Percentiles rank a stretch among this genome's conserved stretches.
Conservation (phyloP, 768 basidiomycete genomes). For the Naganishia kalamii region DNA sequence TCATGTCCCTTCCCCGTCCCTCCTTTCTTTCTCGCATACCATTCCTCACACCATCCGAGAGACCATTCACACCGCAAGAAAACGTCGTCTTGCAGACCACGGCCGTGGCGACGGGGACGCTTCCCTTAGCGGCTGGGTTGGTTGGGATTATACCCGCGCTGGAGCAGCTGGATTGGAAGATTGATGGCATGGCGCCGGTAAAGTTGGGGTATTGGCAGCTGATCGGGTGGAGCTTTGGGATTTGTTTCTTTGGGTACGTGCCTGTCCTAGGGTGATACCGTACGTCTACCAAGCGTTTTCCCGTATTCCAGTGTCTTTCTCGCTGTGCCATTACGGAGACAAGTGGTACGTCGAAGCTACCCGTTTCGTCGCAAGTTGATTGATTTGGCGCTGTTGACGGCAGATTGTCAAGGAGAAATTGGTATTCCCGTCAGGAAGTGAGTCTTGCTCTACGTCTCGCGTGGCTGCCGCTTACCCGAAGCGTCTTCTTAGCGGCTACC, state of each 20-base stretch:
- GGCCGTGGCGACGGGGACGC: constrained; percentile 80
- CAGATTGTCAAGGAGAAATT: constrained; percentile 92
- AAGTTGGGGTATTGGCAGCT: constrained; percentile 66
- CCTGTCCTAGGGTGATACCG: background rate
- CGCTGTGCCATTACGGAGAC: constrained; percentile 86
- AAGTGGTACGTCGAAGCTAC: constrained; percentile 61
- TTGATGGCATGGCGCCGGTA: constrained; percentile 72
- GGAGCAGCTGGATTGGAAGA: constrained; percentile 62
- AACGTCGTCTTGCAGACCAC: constrained; percentile 92
- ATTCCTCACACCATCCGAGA: constrained; percentile 49
- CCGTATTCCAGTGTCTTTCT: constrained; percentile 67
- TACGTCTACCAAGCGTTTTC: constrained; percentile 16
- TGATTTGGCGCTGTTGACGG: constrained; percentile 11
- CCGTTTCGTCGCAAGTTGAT: background rate
- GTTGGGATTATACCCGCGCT: constrained; percentile 92
- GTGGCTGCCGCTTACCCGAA: background rate
- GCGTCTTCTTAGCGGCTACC: constrained; percentile 58
- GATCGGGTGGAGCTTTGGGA: constrained; percentile 80
- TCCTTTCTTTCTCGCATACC: constrained; percentile 30
- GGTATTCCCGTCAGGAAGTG: constrained; percentile 80
- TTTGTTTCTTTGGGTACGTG: constrained; percentile 80
- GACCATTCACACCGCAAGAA: constrained; percentile 78
- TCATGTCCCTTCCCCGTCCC: constrained; percentile 57
- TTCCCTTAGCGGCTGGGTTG: constrained; percentile 54
- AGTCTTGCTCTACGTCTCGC: constrained; percentile 12